These are phyloP conservation scores for Carex myosuroides DNA, from an alignment of 176 grass and related monocot genomes.

Conservation along the genomic window DNA sequence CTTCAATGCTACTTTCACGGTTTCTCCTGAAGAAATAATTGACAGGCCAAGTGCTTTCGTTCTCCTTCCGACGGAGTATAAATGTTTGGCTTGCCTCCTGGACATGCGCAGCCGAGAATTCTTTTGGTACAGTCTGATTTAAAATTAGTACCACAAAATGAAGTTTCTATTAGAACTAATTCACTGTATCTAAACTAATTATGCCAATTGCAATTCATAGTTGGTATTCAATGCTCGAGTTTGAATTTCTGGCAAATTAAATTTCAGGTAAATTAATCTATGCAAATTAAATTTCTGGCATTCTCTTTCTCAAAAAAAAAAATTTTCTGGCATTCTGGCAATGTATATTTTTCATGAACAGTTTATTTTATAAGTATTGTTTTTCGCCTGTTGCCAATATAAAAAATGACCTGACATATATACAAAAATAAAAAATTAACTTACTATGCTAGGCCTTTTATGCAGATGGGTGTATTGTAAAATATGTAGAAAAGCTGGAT, in stretches of 20 bases:
- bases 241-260: neutral
- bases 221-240: neutral
- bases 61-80: constrained; percentile 6
- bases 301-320: no score
- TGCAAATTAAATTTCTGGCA: no score
- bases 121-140: constrained; percentile 22
- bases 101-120: constrained; percentile 23
- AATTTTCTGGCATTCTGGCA: no score
- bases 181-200: neutral
- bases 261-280: neutral
- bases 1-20: neutral
- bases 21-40: neutral
- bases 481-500: constrained; percentile 40
- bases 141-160: neutral
- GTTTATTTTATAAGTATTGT: no score
- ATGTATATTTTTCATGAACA: no score
- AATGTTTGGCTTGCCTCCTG: constrained; percentile 1
- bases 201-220: neutral
- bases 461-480: neutral
- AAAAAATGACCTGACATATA: no score
- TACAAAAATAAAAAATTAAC: neutral
- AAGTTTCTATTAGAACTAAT: neutral
- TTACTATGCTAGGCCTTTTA: neutral
- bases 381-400: no score
- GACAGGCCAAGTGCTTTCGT: neutral